Conservation (phyloP, 2,329 filamentous ascomycete genomes). For the Stagonosporopsis tanaceti region DNA sequence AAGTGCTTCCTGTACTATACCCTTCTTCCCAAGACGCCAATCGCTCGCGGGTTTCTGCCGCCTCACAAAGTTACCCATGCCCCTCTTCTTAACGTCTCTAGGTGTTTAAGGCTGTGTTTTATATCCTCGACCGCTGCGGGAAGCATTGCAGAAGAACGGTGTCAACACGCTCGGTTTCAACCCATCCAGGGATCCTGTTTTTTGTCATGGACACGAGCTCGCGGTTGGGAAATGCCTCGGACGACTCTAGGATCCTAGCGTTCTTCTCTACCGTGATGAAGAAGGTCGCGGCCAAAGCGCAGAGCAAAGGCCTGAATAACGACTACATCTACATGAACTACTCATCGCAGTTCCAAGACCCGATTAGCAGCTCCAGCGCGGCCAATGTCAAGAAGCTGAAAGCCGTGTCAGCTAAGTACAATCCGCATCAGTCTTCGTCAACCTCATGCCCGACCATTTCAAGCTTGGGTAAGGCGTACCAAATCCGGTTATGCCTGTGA, state of each 20-base stretch:
- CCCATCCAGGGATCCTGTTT: slow-evolving; percentile 23
- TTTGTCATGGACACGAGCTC: slow-evolving; percentile 29
- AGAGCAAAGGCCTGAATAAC: slow-evolving; percentile 16
- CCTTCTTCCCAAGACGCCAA: not conserved
- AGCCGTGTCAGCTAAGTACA: slow-evolving; percentile 49
- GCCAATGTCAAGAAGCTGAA: slow-evolving; percentile 47
- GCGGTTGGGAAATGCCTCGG: slow-evolving; percentile 25
- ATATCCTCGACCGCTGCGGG: not conserved
- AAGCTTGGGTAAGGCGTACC: slow-evolving; percentile 44
- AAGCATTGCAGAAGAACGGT: slow-evolving; percentile 20
- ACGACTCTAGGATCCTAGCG: slow-evolving; percentile 26
- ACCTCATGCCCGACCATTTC: slow-evolving; percentile 54
- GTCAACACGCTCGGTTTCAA: slow-evolving; percentile 33
- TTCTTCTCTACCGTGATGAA: slow-evolving; percentile 20
- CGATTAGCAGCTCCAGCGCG: slow-evolving; percentile 53
- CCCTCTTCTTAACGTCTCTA: not conserved
- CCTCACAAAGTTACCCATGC: not conserved
- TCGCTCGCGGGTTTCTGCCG: not conserved
- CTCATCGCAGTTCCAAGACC: slow-evolving; percentile 54
- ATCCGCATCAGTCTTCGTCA: slow-evolving; percentile 54
- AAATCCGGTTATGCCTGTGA: not conserved
- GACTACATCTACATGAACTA: slow-evolving; percentile 59
- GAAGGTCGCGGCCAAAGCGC: slow-evolving; percentile 20
- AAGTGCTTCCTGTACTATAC: not conserved
- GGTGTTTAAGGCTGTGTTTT: not conserved